These are phyloP conservation scores for Pseudophaeomoniella oleicola DNA, from an alignment of 2,329 filamentous ascomycete genomes.

Conservation along the genomic window DNA sequence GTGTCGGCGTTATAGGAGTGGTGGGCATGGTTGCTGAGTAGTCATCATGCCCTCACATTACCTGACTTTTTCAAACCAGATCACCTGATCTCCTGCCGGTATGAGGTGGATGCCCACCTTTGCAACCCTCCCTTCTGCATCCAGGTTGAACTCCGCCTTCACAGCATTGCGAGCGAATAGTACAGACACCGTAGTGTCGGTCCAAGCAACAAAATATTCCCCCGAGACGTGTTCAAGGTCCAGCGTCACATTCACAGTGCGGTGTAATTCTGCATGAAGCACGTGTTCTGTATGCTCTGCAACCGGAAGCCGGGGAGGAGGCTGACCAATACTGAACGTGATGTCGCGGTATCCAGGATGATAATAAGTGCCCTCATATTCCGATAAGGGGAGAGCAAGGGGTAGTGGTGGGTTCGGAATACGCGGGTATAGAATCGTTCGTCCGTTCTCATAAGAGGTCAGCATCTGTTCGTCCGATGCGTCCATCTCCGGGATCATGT, in stretches of 20 bases:
- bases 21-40: no score
- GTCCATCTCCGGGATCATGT: neutral
- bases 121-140: neutral
- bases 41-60: no score
- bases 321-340: neutral
- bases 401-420: neutral
- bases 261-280: neutral
- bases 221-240: neutral
- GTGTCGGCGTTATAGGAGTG: no score
- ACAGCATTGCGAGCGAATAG: neutral
- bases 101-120: neutral
- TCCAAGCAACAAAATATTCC: neutral
- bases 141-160: neutral
- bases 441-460: neutral
- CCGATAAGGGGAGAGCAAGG: neutral
- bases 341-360: neutral
- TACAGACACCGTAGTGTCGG: neutral
- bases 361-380: neutral
- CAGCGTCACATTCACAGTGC: neutral
- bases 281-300: neutral
- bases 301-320: neutral
- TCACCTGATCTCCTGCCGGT: neutral
- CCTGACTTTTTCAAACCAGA: neutral
- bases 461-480: neutral
- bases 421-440: neutral